phyloP scores from a whole-genome alignment of 768 basidiomycete genomes.

The Leccinellum rugosiceps region DNA sequence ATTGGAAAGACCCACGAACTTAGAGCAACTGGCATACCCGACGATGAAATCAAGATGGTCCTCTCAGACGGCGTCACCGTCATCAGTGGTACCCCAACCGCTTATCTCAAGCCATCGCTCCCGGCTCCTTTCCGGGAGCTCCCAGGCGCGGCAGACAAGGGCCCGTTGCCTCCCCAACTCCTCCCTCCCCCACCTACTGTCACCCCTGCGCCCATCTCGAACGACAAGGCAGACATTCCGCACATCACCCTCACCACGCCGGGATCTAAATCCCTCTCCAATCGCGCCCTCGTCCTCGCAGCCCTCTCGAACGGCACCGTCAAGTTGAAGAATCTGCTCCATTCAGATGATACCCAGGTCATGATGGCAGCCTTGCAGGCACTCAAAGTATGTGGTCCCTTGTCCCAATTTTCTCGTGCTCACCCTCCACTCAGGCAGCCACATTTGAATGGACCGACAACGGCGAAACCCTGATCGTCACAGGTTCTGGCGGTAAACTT shows the following conservation, averaged over 20 bases:
- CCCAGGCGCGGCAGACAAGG: slow-evolving; percentile 13
- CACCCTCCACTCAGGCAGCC: slow-evolving; percentile 60
- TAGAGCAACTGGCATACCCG: slow-evolving; percentile 82
- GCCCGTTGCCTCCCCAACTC: slow-evolving; percentile 21
- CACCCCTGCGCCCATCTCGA: neutral
- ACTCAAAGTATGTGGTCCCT: slow-evolving; percentile 56
- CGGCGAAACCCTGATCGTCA: slow-evolving; percentile 91
- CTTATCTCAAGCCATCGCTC: slow-evolving; percentile 36
- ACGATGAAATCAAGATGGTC: slow-evolving; percentile 77
- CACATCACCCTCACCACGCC: slow-evolving; percentile 81
- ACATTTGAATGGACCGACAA: slow-evolving; percentile 93
- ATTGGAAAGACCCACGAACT: slow-evolving; percentile 93
- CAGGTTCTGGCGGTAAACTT: slow-evolving; percentile 80
- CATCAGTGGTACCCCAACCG: slow-evolving; percentile 56
- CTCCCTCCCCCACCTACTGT: slow-evolving; percentile 3
- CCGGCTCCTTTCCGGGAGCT: slow-evolving; percentile 39
- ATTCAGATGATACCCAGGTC: slow-evolving; percentile 97
- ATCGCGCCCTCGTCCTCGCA: slow-evolving; percentile 89
- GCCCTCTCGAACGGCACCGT: slow-evolving; percentile 89
- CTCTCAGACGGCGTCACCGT: slow-evolving; percentile 80
- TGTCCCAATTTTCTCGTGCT: neutral
- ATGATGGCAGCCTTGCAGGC: slow-evolving; percentile 96
- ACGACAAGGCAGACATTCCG: slow-evolving; percentile 7
- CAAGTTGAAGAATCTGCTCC: slow-evolving; percentile 83
- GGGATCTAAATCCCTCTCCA: slow-evolving; percentile 95